Base-by-base conservation (phyloP, 2,329 filamentous ascomycete genomes). In the Alternaria gansuensis region DNA sequence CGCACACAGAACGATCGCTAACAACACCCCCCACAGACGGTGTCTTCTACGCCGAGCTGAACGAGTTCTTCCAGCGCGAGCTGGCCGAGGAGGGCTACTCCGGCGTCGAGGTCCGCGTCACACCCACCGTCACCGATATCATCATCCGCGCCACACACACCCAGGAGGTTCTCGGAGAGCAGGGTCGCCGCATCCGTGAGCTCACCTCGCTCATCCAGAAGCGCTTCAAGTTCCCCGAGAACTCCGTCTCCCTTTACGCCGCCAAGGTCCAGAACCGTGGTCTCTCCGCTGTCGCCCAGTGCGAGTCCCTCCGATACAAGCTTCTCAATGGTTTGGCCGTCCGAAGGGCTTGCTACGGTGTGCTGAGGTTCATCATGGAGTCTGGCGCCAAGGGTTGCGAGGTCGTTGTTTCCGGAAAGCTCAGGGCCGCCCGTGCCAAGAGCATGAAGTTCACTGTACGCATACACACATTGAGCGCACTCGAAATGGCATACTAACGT, bases 21-120 rank as follows among this genome's bases (percentile, higher is more conserved):
- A 75, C 71, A 64, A 52, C 28, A 45, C 28, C 60, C 56, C 26
- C 37, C 39, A 65, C 70, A 81, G 95, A 99, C 85, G 95, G 95
- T 90, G 95, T 99, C 80, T 99, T 99, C 92, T 99, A 97, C 85
- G 95, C 95, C 87, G 95, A 99, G 87, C 87, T 99, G 84, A 99
- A 99, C 90, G 95, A 99, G 87, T 99, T 99, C 91, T 99, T 99
- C 92, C 95, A 98, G 89, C 94, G 95, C 84, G 95, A 99, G 87
- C 88, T 99, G 82, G 95, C 95, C 81, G 95, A 99, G 90, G 96
- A 99, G 87, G 95, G 95, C 78, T 99, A 99, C 90, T 99, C 95
- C 59, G 95, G 95, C 82, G 95, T 99, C 82, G 96, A 99, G 87
- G 95, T 99, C 86, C 92, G 96, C 87, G 95, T 99, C 77, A 99